These are phyloP conservation scores for Parvularia atlantis DNA, from an alignment of 78 protist genomes.

Conservation along the genomic window DNA sequence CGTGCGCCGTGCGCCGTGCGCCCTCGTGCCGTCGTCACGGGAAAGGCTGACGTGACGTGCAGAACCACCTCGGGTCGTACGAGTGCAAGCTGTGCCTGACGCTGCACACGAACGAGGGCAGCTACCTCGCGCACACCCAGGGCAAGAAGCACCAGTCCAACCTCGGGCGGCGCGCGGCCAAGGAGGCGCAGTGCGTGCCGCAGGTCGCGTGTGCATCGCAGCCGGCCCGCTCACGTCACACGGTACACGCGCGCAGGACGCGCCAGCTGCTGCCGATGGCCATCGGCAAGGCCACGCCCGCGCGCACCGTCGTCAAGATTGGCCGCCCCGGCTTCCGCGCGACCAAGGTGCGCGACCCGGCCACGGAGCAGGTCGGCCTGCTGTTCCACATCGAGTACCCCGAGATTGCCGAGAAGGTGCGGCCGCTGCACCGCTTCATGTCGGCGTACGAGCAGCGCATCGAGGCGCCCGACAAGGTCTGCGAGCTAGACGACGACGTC, in stretches of 20 bases:
- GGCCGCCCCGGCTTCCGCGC: conserved; percentile 71
- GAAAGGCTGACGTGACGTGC: no score
- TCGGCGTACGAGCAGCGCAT: conserved; percentile 91
- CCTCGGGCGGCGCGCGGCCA: conserved; percentile 62
- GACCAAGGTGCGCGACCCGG: conserved; percentile 12
- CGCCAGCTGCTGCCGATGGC: no score
- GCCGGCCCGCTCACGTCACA: no score
- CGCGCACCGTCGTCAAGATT: conserved; percentile 49
- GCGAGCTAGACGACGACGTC: not conserved
- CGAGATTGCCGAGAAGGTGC: conserved; percentile 78
- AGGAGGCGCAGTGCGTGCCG: conserved; percentile 20
- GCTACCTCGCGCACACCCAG: conserved; percentile 86
- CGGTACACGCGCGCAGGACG: no score
- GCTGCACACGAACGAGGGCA: conserved; percentile 91
- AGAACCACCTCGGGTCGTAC: conserved; percentile 83
- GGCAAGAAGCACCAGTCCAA: conserved; percentile 91
- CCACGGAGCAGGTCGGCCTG: not conserved
- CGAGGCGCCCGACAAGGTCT: conserved; percentile 44
- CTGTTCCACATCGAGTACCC: conserved; percentile 85
- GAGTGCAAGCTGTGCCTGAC: conserved; percentile 98
- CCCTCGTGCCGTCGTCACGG: no score
- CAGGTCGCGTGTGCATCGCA: not conserved
- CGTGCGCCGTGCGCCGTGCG: no score
- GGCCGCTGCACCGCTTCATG: conserved; percentile 93
- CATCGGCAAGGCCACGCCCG: no score